Conservation (phyloP, 2,329 filamentous ascomycete species). For the Massarina eburnea region DNA sequence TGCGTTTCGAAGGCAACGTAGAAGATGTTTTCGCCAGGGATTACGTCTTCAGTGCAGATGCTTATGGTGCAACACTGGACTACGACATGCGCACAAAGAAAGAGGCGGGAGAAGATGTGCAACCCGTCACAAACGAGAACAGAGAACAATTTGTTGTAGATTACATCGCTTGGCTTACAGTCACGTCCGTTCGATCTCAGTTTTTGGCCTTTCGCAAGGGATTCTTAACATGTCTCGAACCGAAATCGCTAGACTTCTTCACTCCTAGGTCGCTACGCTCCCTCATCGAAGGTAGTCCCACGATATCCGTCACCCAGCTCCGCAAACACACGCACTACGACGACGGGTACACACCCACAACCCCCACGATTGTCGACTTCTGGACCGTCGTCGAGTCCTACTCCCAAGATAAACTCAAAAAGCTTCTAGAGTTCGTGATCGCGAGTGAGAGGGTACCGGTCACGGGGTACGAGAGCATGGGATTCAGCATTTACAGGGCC, state of each 20-base stretch:
- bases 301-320: slow-evolving; percentile 76
- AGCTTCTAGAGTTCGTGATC: slow-evolving; percentile 90
- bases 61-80: slow-evolving; percentile 56
- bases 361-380: slow-evolving; percentile 74
- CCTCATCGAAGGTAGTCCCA: slow-evolving; percentile 79
- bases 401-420: slow-evolving; percentile 68
- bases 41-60: slow-evolving; percentile 78
- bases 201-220: slow-evolving; percentile 79
- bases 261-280: slow-evolving; percentile 63
- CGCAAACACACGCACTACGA: slow-evolving; percentile 75
- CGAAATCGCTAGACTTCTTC: slow-evolving; percentile 62
- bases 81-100: slow-evolving; percentile 53
- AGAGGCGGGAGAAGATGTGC: background rate
- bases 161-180: slow-evolving; percentile 81
- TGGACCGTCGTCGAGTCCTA: slow-evolving; percentile 77
- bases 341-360: slow-evolving; percentile 69
- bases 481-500: slow-evolving; percentile 81
- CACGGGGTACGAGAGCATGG: slow-evolving; percentile 77
- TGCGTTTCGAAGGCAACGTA: slow-evolving; percentile 78
- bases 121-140: slow-evolving; percentile 77
- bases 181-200: slow-evolving; percentile 75
- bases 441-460: slow-evolving; percentile 89
- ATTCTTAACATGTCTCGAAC: slow-evolving; percentile 73
- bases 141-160: slow-evolving; percentile 76
- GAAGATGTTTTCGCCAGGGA: slow-evolving; percentile 81